Percentiles rank a stretch among this genome's conserved stretches.
Conservation (phyloP, 2,329 filamentous ascomycete genomes). For the Aureobasidium sp. region DNA sequence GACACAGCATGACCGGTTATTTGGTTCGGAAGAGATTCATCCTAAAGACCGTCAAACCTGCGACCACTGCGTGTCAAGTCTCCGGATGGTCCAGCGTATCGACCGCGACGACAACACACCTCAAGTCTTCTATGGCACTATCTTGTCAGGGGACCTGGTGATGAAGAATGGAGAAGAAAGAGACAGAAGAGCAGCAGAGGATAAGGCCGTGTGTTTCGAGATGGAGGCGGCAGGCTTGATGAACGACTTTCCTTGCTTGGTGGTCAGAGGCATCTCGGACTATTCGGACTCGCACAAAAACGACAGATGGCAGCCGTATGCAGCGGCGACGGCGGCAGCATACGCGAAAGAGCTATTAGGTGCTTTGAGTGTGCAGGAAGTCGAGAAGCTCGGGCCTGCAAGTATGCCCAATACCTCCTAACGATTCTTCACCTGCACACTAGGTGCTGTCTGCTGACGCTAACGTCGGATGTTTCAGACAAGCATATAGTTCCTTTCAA, state of each 20-base stretch:
- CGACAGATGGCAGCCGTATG: slow-evolving; percentile 23
- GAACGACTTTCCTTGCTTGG: slow-evolving; percentile 21
- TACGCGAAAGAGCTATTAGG: slow-evolving; percentile 20
- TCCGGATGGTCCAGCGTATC: background rate
- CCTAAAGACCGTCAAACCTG: background rate
- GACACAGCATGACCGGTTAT: background rate
- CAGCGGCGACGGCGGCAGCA: slow-evolving; percentile 21
- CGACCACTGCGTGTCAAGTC: background rate
- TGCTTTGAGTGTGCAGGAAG: background rate
- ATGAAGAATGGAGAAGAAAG: slow-evolving; percentile 13
- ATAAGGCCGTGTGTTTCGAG: slow-evolving; percentile 16
- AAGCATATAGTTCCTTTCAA: background rate
- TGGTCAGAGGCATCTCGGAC: slow-evolving; percentile 24
- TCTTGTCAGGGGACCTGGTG: slow-evolving; percentile 33
- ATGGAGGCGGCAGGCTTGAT: slow-evolving; percentile 19
- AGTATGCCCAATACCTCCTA: background rate
- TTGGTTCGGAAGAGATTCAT: background rate
- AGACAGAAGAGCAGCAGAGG: slow-evolving; percentile 15
- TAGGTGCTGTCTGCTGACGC: background rate
- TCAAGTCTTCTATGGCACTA: slow-evolving; percentile 31
- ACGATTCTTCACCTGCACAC: background rate
- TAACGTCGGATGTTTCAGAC: background rate
- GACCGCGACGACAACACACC: slow-evolving; percentile 15
- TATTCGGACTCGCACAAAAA: slow-evolving; percentile 25
- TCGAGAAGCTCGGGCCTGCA: background rate